Base-by-base conservation (phyloP, 257 asterid species). In the Solanum virginianum region DNA sequence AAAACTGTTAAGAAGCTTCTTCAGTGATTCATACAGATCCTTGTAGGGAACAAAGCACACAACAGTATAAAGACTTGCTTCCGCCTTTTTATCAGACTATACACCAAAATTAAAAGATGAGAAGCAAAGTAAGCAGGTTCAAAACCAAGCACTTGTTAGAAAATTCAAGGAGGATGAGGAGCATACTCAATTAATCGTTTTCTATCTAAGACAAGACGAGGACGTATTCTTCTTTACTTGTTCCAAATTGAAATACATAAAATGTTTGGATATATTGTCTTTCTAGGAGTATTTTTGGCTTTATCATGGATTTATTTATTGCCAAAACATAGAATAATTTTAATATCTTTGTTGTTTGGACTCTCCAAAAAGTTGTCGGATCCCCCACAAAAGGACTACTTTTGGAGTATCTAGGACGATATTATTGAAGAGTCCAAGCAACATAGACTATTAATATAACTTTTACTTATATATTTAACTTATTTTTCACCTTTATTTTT, bases 81-180 rank as follows among this genome's bases (percentile, higher is more conserved):
- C 84, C 79, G 75, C 29, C 60, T 82, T 54, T 49, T 85, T 69
- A 85, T 88, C 81, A 85, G 47, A 43, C 85, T 75, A 15, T 20
- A 51, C 10, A 22, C 47, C 4, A 86, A 77, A 83, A 86, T 3
- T 13, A 11, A 2, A 7, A 86, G 84, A 18, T 7, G 77, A 7
- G 41, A 36, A 29, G 63, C 81, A 54, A 83, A 20, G 45, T 72
- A 74, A 1, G 63, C 62, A 11, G 41, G 22, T n/a, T 62, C 12
- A 32, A 29, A 53, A 6, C 79, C 85, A 65, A 83, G 45, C 22
- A 41, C 84, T 66, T 15, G 22, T 65, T 26, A 65, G n/a, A 26
- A 65, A 65, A 14, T 29, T 65, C 18, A 2, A 5, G 74, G 45
- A 62, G 45, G 43, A 29, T 10, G 72, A 66, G 41, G n/a, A 16